Base-by-base conservation (phyloP, 108 stramenopile species). In the Parmales sp. region DNA sequence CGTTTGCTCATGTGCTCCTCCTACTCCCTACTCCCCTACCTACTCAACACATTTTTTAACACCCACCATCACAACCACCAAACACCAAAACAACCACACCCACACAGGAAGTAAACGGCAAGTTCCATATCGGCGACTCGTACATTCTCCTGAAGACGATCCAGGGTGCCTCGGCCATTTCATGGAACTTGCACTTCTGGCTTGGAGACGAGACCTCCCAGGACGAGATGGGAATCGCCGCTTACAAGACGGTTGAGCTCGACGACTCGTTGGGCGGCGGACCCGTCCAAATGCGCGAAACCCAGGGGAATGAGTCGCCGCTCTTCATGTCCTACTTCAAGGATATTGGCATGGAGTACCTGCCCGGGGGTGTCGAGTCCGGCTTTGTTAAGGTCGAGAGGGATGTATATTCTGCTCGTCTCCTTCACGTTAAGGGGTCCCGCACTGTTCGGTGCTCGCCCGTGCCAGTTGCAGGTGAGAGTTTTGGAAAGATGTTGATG, bases 161-260 rank as follows among this genome's bases (percentile, higher is more conserved):
- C n/a, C 69, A 79, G 39, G 69, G 3, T 7, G 66, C 38, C 3
- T 65, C 38, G 22, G 49, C 36, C 45, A 71, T 93, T 43, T 20
- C 49, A 37, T 84, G 80, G 69, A 83, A 89, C 69, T 66, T 91
- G 37, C 85, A 87, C 71, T 81, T 92, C 69, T 92, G 87, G 86
- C 83, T 90, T 69, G 94, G 94, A 4, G 65, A 54, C n/a, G 88
- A 92, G 66, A 80, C 86, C 6, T 80, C 88, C 28, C 88, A 90
- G 79, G 90, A 95, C 70, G 94, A 95, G 68, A 85, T 85, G 60
- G 93, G 92, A 20, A 82, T 88, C 37, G 93, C 92, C 0, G 95
- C 89, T 2, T 88, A 84, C 80, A 93, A 93, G 75, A 87, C 91
- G 67, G 90, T 93, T 34, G 95, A 94, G 80, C 82, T 88, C 45